phyloP scores from a whole-genome alignment of 176 grass and related monocot species.

The Triticum urartu region DNA sequence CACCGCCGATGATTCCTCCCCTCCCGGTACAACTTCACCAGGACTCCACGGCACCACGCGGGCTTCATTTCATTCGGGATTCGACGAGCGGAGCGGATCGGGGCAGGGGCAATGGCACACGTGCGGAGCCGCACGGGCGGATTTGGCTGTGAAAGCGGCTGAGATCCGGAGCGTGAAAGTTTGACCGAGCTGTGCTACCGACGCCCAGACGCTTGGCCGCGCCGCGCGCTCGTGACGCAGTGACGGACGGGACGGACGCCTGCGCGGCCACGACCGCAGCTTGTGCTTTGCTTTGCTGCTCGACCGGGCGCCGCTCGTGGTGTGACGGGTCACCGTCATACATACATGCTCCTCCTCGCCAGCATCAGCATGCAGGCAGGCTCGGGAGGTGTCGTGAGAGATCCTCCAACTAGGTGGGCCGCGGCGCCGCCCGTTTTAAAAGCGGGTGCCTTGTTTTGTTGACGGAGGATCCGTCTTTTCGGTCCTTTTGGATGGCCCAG shows the following conservation, averaged over 20 bases:
- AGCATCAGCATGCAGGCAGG: no score
- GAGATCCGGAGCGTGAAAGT: not conserved
- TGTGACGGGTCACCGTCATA: slow-evolving; percentile 22
- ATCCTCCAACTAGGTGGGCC: slow-evolving; percentile 3
- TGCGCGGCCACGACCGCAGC: not conserved
- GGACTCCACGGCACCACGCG: slow-evolving; percentile 2
- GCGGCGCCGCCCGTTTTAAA: not conserved
- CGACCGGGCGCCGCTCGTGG: slow-evolving; percentile 18
- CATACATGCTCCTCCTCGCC: not conserved
- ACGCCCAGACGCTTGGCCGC: not conserved
- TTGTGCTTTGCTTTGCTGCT: not conserved
- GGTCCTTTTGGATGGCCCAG: not conserved
- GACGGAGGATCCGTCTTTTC: not conserved
- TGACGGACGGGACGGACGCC: slow-evolving; percentile 20
- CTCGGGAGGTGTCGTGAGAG: slow-evolving; percentile 20
- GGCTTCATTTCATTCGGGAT: not conserved
- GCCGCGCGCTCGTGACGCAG: not conserved
- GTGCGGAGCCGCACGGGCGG: slow-evolving; percentile 2
- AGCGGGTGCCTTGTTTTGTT: not conserved
- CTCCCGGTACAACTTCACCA: not conserved
- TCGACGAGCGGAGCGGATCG: not conserved
- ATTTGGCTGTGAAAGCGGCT: not conserved
- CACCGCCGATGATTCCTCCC: not conserved
- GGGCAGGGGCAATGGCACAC: slow-evolving; percentile 12
- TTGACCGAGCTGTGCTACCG: slow-evolving; percentile 26